Evolutionary conservation across 208 protist genomes (phyloP).

Genomic region (Vickermania ingenoplastis): DNA sequence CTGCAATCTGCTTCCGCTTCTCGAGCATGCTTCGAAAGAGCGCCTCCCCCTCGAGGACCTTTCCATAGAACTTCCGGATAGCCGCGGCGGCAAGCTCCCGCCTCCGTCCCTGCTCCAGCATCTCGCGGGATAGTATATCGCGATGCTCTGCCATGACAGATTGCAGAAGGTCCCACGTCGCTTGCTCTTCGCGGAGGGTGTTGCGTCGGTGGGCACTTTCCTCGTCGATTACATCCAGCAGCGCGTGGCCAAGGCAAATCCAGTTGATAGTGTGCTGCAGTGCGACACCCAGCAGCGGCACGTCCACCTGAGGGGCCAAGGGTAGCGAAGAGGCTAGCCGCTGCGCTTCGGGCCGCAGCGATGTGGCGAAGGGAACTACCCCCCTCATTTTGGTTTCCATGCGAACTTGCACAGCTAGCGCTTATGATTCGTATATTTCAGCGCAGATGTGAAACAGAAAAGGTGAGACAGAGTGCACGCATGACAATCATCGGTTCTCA

Average conservation of each 20-base stretch:
- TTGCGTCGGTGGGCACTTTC: not conserved
- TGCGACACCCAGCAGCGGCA: not conserved
- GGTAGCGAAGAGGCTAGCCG: not conserved
- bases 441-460: too few species aligned
- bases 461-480: too few species aligned
- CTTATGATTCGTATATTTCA: too few species aligned
- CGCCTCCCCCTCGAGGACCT: not conserved
- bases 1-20: not conserved
- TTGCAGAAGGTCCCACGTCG: not conserved
- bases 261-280: not conserved
- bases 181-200: not conserved
- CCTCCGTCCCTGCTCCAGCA: not conserved
- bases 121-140: not conserved
- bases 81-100: not conserved
- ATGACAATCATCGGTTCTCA: too few species aligned
- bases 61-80: not conserved
- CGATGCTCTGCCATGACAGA: not conserved
- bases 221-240: not conserved
- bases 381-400: too few species aligned
- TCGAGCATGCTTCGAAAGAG: not conserved
- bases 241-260: not conserved
- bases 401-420: too few species aligned
- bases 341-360: not conserved
- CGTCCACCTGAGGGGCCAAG: not conserved
- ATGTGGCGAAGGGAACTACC: too few species aligned